Evolutionary conservation across 202 grass and related monocot species (phyloP).

Genomic region (Eragrostis tef): DNA sequence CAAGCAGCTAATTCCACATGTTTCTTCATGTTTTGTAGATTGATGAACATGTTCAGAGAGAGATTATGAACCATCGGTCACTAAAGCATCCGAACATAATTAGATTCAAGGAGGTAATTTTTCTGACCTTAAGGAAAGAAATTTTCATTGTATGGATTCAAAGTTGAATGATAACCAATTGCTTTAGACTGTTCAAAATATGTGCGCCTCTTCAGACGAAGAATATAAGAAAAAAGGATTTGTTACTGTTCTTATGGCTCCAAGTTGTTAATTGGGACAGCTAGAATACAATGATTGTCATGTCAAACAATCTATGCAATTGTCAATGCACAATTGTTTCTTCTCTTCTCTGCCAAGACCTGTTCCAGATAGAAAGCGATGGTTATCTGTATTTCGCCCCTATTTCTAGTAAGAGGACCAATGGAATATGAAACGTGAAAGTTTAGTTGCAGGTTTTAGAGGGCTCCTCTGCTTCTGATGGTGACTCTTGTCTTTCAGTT

Average conservation of each 20-base stretch:
- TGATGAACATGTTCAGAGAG: constrained; percentile 96
- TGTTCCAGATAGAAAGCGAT: constrained; percentile 38
- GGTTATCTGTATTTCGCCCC: constrained; percentile 26
- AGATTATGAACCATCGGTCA: constrained; percentile 98
- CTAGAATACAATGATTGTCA: constrained; percentile 6
- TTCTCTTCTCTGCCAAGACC: constrained; percentile 1
- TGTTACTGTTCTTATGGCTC: background rate
- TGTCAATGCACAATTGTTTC: background rate
- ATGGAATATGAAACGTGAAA: constrained; percentile 32
- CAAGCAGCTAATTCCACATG: constrained; percentile 7
- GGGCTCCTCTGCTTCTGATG: constrained; percentile 42
- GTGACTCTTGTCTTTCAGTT: background rate
- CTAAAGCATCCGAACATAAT: constrained; percentile 93
- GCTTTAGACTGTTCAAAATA: background rate
- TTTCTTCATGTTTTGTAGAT: constrained; percentile 59
- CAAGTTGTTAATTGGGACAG: background rate
- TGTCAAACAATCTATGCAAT: background rate
- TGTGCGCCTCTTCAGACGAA: background rate
- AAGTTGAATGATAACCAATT: background rate
- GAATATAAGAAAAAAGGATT: background rate
- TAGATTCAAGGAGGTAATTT: constrained; percentile 93
- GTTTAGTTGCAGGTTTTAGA: constrained; percentile 37
- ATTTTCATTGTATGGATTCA: background rate
- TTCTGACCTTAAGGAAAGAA: background rate
- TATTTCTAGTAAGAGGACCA: constrained; percentile 21